Evolutionary conservation across 345 rosid species (phyloP).

Genomic region (Lumnitzera littorea): DNA sequence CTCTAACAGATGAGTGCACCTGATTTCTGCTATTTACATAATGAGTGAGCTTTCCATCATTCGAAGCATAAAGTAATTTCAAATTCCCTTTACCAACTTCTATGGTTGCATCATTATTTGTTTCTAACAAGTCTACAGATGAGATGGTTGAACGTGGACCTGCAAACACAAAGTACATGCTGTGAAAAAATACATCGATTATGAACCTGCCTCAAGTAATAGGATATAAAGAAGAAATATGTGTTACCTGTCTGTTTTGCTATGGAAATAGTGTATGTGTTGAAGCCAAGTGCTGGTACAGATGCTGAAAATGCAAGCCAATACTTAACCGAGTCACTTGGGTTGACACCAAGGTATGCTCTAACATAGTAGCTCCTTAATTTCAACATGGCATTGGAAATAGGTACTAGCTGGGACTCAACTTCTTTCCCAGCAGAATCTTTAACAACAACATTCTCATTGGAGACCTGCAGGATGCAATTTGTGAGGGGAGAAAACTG

Average conservation of each 20-base stretch:
- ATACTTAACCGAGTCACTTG: conserved; percentile 40
- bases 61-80: conserved; percentile 50
- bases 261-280: conserved; percentile 54
- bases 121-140: conserved; percentile 33
- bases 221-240: conserved; percentile 11
- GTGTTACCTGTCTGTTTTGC: conserved; percentile 56
- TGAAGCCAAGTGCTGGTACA: conserved; percentile 91
- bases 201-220: neutral
- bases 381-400: conserved; percentile 42
- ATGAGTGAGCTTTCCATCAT: conserved; percentile 49
- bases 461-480: conserved; percentile 42
- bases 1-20: conserved; percentile 29
- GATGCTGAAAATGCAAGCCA: conserved; percentile 85
- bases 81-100: conserved; percentile 82
- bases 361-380: conserved; percentile 50
- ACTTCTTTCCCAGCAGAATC: conserved; percentile 65
- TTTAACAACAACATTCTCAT: conserved; percentile 43
- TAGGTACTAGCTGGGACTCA: conserved; percentile 74
- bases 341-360: conserved; percentile 62
- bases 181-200: conserved; percentile 6
- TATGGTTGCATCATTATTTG: conserved; percentile 26
- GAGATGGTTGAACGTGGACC: conserved; percentile 44
- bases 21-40: conserved; percentile 42
- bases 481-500: neutral
- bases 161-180: conserved; percentile 14